phyloP scores from a whole-genome alignment of 805 yeast genomes.

The Teunomyces aglyptinius region DNA sequence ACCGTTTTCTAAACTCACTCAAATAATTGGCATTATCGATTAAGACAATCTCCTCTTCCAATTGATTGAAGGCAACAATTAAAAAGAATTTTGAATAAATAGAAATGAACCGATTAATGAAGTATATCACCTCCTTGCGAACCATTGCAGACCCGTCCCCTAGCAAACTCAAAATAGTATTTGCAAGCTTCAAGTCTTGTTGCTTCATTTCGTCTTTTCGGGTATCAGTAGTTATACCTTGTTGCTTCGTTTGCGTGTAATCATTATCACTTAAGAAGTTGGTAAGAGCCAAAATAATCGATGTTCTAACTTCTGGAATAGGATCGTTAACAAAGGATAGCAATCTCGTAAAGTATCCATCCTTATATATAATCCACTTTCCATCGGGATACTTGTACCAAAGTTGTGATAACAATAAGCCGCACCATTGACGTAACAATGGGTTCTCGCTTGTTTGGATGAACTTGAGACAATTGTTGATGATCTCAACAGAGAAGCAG shows the following conservation, averaged over 20 bases:
- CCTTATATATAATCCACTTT: slow-evolving; percentile 64
- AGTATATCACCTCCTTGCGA: slow-evolving; percentile 77
- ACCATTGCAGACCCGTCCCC: slow-evolving; percentile 91
- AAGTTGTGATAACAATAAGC: slow-evolving; percentile 70
- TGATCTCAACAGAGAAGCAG: slow-evolving; percentile 71
- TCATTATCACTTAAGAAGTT: slow-evolving; percentile 58
- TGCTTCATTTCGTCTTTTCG: slow-evolving; percentile 51
- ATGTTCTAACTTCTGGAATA: slow-evolving; percentile 91
- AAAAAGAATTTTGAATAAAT: slow-evolving; percentile 72
- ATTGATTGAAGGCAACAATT: slow-evolving; percentile 81
- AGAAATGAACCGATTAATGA: slow-evolving; percentile 69
- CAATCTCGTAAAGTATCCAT: slow-evolving; percentile 58
- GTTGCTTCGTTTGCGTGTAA: slow-evolving; percentile 9
- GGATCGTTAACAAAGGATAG: slow-evolving; percentile 72
- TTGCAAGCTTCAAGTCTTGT: slow-evolving; percentile 70
- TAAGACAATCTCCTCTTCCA: slow-evolving; percentile 74
- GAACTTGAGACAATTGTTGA: slow-evolving; percentile 63
- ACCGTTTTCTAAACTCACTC: slow-evolving; percentile 60
- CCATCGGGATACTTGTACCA: slow-evolving; percentile 75
- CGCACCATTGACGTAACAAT: slow-evolving; percentile 88
- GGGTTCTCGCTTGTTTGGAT: slow-evolving; percentile 78
- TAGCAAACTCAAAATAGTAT: slow-evolving; percentile 61
- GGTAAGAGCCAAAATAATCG: slow-evolving; percentile 71
- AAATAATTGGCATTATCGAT: slow-evolving; percentile 59
- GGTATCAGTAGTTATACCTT: slow-evolving; percentile 26